Evolutionary conservation across 257 asterid genomes (phyloP).

Genomic region (Cruciata laevipes): DNA sequence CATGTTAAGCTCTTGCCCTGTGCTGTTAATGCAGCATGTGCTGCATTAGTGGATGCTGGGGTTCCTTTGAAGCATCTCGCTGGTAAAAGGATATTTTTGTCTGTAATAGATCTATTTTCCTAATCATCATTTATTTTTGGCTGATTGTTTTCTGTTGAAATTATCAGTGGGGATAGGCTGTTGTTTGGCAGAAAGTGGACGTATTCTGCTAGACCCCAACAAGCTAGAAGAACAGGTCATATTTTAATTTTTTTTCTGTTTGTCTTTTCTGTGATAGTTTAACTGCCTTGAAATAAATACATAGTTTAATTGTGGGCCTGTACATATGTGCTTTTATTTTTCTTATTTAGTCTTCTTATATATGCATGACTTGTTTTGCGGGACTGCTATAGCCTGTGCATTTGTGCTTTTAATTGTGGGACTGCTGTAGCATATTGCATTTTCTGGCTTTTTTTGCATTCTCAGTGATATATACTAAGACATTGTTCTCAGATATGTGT

Average conservation of each 20-base stretch:
- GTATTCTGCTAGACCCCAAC: slow-evolving; percentile 68
- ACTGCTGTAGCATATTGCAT: not conserved
- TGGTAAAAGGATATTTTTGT: slow-evolving; percentile 32
- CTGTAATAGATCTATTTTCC: not conserved
- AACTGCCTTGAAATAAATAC: not conserved
- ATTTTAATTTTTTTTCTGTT: slow-evolving; percentile 5
- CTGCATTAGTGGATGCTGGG: slow-evolving; percentile 91
- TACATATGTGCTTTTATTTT: not conserved
- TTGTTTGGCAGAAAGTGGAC: slow-evolving; percentile 54
- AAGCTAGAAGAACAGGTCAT: slow-evolving; percentile 80
- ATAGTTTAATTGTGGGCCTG: not conserved
- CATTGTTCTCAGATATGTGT: not conserved
- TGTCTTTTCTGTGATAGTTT: not conserved
- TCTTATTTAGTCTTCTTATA: not conserved
- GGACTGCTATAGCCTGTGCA: too few relatives aligned
- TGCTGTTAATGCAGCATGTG: slow-evolving; percentile 90
- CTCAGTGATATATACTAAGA: not conserved
- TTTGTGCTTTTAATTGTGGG: not conserved
- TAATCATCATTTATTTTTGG: not conserved
- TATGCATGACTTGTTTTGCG: not conserved
- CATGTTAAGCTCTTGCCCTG: slow-evolving; percentile 78
- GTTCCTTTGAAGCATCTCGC: slow-evolving; percentile 80
- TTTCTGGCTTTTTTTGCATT: not conserved
- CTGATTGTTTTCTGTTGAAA: slow-evolving; percentile 19
- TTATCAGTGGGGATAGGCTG: slow-evolving; percentile 68